Evolutionary conservation across 805 yeast genomes (phyloP).

Genomic region (Candida berthetii): DNA sequence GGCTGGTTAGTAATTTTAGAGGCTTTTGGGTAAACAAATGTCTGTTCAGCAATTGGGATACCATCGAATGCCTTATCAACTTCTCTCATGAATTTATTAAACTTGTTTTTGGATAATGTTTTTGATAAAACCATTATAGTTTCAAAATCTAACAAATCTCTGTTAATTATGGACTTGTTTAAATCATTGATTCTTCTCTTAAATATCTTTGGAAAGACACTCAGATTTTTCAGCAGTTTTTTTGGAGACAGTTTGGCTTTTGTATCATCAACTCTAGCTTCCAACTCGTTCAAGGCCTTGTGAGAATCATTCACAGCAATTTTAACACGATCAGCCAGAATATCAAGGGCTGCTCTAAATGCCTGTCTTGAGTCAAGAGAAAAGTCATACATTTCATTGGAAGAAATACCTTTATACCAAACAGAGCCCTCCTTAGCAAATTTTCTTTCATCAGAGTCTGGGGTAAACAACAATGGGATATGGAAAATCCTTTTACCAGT

Average conservation of each 20-base stretch:
- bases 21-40: conserved; percentile 1
- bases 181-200: conserved; percentile 5
- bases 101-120: conserved; percentile 4
- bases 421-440: not conserved
- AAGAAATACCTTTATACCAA: conserved; percentile 9
- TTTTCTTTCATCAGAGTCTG: conserved; percentile 4
- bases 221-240: conserved; percentile 1
- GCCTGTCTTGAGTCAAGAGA: conserved; percentile 3
- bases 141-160: conserved; percentile 6
- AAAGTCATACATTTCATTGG: conserved; percentile 8
- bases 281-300: conserved; percentile 4
- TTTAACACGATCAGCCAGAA: conserved; percentile 2
- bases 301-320: conserved; percentile 5
- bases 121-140: conserved; percentile 9
- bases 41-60: conserved; percentile 3
- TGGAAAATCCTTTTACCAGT: conserved; percentile 5
- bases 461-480: conserved; percentile 11
- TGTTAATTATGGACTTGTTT: conserved; percentile 4
- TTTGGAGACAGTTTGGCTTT: not conserved
- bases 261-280: not conserved
- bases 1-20: not conserved
- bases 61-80: conserved; percentile 4
- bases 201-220: conserved; percentile 2
- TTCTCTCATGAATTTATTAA: conserved; percentile 1
- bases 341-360: conserved; percentile 2